Percentiles rank a stretch among this genome's conserved stretches.
Conservation (phyloP, 305 asterid genomes). For the Fraxinus dipetala region DNA sequence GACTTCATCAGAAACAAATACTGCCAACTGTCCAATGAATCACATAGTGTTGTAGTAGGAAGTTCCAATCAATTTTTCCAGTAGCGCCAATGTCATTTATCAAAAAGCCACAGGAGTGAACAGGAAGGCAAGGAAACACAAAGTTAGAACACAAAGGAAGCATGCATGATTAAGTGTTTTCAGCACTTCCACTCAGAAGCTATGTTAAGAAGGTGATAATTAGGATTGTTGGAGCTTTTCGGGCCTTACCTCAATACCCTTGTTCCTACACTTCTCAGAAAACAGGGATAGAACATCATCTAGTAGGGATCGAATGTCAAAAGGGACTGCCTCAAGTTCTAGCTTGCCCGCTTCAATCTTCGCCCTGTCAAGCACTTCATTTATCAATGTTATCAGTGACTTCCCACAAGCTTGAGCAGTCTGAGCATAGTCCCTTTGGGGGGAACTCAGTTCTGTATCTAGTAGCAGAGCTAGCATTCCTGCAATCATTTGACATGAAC, state of each 20-base stretch:
- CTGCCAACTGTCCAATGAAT: constrained; percentile 71
- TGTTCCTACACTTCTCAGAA: constrained; percentile 84
- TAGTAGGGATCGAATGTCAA: constrained; percentile 62
- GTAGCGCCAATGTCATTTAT: neutral
- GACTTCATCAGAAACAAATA: constrained; percentile 82
- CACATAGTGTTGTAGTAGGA: constrained; percentile 7
- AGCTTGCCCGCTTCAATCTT: constrained; percentile 88
- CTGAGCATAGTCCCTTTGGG: constrained; percentile 88
- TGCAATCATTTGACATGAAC: constrained; percentile 30
- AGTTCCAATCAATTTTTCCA: neutral
- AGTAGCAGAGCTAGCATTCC: constrained; percentile 85
- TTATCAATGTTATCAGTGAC: constrained; percentile 77
- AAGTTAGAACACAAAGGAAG: constrained; percentile 16
- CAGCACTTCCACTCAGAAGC: neutral
- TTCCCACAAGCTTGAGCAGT: constrained; percentile 95
- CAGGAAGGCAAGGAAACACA: neutral
- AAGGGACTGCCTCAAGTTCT: constrained; percentile 88
- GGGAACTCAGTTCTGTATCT: constrained; percentile 77
- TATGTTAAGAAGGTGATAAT: neutral
- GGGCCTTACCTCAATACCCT: constrained; percentile 74
- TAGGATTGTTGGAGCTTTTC: neutral
- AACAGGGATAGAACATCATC: constrained; percentile 87
- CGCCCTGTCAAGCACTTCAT: constrained; percentile 91
- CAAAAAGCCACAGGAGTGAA: constrained; percentile 3
- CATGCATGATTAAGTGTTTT: neutral